Base-by-base conservation (phyloP, 1,139 yeast genomes). In the Diutina sp. region DNA sequence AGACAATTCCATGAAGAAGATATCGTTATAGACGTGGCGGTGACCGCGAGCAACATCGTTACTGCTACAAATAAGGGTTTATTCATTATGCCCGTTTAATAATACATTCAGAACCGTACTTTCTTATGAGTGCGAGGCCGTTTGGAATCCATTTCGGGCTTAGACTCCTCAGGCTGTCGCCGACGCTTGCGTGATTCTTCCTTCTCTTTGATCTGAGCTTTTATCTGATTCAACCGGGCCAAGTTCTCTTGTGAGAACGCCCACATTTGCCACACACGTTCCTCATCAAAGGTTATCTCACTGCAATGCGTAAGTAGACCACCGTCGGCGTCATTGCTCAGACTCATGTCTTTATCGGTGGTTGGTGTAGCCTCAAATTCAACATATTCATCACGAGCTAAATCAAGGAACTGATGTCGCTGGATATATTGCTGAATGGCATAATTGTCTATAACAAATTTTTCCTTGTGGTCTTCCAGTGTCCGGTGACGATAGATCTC, bases 351-450 rank as follows among this genome's bases (percentile, higher is more conserved):
- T 14, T 21, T 12, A n/a, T 35, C 28, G 29, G 44, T 32, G 44
- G 45, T 16, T 4, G 46, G 18, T 21, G 8, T 28, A 9, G 72
- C 65, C 3, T 55, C 55, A 58, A 77, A 73, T 1, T 68, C 67
- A 4, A 67, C 58, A 60, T 66, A 76, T 59, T 76, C 79, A 1
- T 46, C 47, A 41, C 69, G 71, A 8, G 58, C 29, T 38, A 57
- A 45, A 14, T 63, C 69, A 56, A 82, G 64, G 61, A 83, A 83
- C 35, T 73, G 67, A 61, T 81, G 82, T 58, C 69, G 67, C 60
- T 80, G 68, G 18, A 83, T 75, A 59, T 73, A 83, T n/a, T 80
- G 73, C 61, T 79, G 83, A 74, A 83, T 82, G 7, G 80, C 82
- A 0, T 68, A 63, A 68, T 83, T 84, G 62, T 83, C 87, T 55